Conservation (phyloP, 2,329 filamentous ascomycete genomes). For the Colletotrichum gigasporum region DNA sequence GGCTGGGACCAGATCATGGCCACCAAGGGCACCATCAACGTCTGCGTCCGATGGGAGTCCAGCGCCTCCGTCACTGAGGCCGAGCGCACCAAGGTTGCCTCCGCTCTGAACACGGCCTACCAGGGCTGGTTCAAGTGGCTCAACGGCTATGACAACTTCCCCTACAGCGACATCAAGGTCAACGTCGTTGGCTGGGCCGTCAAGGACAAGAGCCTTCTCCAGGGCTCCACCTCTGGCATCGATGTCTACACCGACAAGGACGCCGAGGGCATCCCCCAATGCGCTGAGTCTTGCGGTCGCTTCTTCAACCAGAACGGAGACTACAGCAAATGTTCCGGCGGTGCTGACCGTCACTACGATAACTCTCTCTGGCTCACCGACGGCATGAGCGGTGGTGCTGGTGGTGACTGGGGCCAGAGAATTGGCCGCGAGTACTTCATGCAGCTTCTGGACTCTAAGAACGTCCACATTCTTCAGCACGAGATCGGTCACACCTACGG, state of each 20-base stretch:
- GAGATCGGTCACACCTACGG: conserved; percentile 56
- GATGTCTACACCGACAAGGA: conserved; percentile 54
- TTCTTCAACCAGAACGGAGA: conserved; percentile 55
- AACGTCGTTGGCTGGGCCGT: conserved; percentile 55
- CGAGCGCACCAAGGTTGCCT: conserved; percentile 47
- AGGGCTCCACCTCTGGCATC: conserved; percentile 47
- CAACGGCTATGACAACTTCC: conserved; percentile 54
- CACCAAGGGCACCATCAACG: conserved; percentile 42
- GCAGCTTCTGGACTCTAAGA: conserved; percentile 43
- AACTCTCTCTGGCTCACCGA: conserved; percentile 58
- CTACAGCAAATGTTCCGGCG: conserved; percentile 49
- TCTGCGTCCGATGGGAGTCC: conserved; percentile 57
- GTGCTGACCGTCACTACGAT: conserved; percentile 52
- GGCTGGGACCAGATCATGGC: conserved; percentile 45
- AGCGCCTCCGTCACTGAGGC: conserved; percentile 45
- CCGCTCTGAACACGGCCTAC: conserved; percentile 45
- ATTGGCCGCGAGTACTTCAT: conserved; percentile 55
- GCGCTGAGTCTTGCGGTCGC: conserved; percentile 50
- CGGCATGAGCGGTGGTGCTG: conserved; percentile 52
- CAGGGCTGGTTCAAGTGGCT: conserved; percentile 53
- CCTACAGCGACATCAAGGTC: conserved; percentile 48
- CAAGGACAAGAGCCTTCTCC: conserved; percentile 45
- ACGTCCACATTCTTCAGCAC: conserved; percentile 56
- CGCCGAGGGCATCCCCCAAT: conserved; percentile 50
- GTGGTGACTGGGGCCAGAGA: conserved; percentile 58